These are phyloP conservation scores for Phymatotrichopsis omnivora DNA, from an alignment of 2,329 filamentous ascomycete genomes.

Conservation along the genomic window DNA sequence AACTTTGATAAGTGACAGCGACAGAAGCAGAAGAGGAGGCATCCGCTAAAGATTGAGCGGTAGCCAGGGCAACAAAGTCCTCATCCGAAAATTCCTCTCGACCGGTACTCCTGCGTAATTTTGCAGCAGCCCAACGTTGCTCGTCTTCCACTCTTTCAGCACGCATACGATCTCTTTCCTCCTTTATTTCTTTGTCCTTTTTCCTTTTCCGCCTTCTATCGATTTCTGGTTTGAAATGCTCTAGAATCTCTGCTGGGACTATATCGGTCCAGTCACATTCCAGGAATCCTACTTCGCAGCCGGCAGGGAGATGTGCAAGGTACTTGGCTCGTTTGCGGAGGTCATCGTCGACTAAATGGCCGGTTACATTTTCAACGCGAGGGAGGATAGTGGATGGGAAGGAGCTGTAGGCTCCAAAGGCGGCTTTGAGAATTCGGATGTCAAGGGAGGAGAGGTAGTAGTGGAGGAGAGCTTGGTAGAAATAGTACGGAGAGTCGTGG, in stretches of 20 bases:
- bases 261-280: slow-evolving; percentile 95
- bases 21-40: neutral
- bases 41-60: slow-evolving; percentile 2
- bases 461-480: slow-evolving; percentile 78
- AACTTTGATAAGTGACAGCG: no score
- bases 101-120: slow-evolving; percentile 46
- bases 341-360: slow-evolving; percentile 77
- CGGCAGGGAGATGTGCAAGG: slow-evolving; percentile 71
- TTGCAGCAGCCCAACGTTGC: slow-evolving; percentile 55
- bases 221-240: slow-evolving; percentile 64
- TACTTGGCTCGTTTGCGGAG: slow-evolving; percentile 78
- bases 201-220: slow-evolving; percentile 66
- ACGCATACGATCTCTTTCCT: slow-evolving; percentile 73
- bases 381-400: slow-evolving; percentile 83
- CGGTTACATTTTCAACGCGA: slow-evolving; percentile 78
- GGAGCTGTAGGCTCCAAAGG: slow-evolving; percentile 69
- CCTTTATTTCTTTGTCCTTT: slow-evolving; percentile 69
- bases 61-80: slow-evolving; percentile 38
- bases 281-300: slow-evolving; percentile 82
- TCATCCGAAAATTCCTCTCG: slow-evolving; percentile 26
- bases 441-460: slow-evolving; percentile 85
- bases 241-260: slow-evolving; percentile 63
- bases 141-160: slow-evolving; percentile 72
- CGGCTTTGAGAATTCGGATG: slow-evolving; percentile 82
- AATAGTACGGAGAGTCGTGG: slow-evolving; percentile 58